Base-by-base conservation (phyloP, 768 basidiomycete genomes). In the Hygrophoropsis aurantiaca region DNA sequence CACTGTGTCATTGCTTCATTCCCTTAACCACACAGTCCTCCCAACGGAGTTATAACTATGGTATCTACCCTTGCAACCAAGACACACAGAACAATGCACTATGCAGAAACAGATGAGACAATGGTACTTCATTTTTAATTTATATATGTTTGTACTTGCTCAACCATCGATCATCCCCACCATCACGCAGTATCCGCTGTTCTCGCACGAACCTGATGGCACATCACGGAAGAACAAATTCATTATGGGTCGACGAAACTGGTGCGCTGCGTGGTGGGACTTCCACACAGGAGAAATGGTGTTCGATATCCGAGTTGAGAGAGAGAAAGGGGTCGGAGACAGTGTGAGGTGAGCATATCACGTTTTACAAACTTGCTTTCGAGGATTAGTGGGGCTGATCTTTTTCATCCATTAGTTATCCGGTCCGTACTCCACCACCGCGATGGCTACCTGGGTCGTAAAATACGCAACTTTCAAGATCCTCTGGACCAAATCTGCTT, bases 181-280 rank as follows among this genome's bases (percentile, higher is more conserved):
- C n/a, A n/a, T 32, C 16, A 34, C 35, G 13, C 47, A 90, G 90
- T 62, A 89, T 26, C 89, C 91, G 3, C 55, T 95, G 7, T 97
- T 97, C 65, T 59, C 70, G 8, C 74, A 72, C 11, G 92, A 94
- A 34, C 80, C 94, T 1, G 81, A 90, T 53, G 94, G 92, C 0
- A 72, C 76, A 24, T 50, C 74, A n/a, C 78, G 87, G 30, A 13
- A 90, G 62, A 81, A 84, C 46, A 88, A 83, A 58, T 84, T 77
- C 57, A 84, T 97, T 47, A 94, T 94, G 84, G 91, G 90, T 2
- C 72, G 81, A 46, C 79, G 94, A 30, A 97, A 97, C 64, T 98
- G 91, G 84, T 87, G 88, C 58, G 75, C 76, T 30, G 81, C 90
- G 7, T 67, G 75, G 25, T 84, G 79, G 71, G 79, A 88, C 36